phyloP scores from a whole-genome alignment of 352 stramenopile genomes.

The Bremia lactucae region DNA sequence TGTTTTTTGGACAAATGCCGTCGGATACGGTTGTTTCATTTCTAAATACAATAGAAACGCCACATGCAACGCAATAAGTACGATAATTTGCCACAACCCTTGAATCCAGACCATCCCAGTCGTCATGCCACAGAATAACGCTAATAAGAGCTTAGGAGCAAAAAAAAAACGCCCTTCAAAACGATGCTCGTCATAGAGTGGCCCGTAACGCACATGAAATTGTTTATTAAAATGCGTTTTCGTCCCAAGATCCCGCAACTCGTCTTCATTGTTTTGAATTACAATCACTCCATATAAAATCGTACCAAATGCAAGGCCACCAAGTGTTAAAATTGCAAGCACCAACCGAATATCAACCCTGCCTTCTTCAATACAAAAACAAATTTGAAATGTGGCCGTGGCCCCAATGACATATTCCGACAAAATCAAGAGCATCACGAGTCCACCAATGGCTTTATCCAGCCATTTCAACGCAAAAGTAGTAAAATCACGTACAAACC shows the following conservation, averaged over 20 bases:
- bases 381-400: conserved; percentile 81
- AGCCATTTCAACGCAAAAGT: conserved; percentile 60
- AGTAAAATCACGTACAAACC: conserved; percentile 42
- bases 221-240: conserved; percentile 82
- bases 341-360: conserved; percentile 47
- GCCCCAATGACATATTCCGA: conserved; percentile 77
- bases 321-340: conserved; percentile 49
- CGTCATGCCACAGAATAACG: conserved; percentile 64
- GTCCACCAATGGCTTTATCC: conserved; percentile 64
- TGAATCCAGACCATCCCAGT: conserved; percentile 72
- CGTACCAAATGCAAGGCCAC: conserved; percentile 66
- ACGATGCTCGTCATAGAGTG: conserved; percentile 82
- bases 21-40: conserved; percentile 74
- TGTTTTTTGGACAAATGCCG: conserved; percentile 74
- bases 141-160: conserved; percentile 68
- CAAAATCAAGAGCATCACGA: conserved; percentile 80
- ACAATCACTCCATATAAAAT: conserved; percentile 70
- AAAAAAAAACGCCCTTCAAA: conserved; percentile 85
- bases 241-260: conserved; percentile 68
- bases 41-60: conserved; percentile 75
- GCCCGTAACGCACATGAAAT: conserved; percentile 66
- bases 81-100: conserved; percentile 63
- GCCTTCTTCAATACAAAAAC: conserved; percentile 59
- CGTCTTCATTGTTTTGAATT: conserved; percentile 65
- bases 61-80: conserved; percentile 68